Evolutionary conservation across 768 basidiomycete species (phyloP), one percentile per base, ranked within the genome.

Genomic region (Boletus patriciae): DNA sequence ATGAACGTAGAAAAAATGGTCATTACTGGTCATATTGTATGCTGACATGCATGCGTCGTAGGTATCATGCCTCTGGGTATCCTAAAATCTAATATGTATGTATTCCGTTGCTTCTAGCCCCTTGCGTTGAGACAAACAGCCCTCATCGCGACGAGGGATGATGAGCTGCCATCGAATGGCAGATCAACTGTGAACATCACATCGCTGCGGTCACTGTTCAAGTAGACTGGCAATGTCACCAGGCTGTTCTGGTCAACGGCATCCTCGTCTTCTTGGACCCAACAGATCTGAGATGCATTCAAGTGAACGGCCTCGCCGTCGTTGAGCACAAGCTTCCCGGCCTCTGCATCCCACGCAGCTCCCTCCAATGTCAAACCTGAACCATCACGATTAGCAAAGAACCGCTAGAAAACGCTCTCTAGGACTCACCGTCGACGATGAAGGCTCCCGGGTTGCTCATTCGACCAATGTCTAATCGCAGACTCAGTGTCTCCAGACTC

Each of bases 121-220:
- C 88, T 85, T 40, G 94, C 93, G 8, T 91, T 94, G 64, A 98
- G 77, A 73, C 94, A 97, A 44, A 94, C 90, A 10, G 93, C 94
- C 46, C 94, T 78, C 76, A 91, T 94, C 29, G 92, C 85, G 12
- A 93, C 90, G 61, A 92, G 71, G 37, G 86, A 78, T 31, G 84
- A 80, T 0, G 85, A 84, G 41, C 78, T 80, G 58, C 72, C 79
- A 58, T 88, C 88, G 62, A 93, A 88, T 19, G 90, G 88, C 54
- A 98, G 71, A 63, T 92, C 83, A 36, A 96, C 87, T 1, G 90
- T 93, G 76, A 97, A 95, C 66, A 98, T 75, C 34, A 96, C 90
- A 65, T 94, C 92, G 68, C 85, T 89, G 49, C 95, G 83, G 74
- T 93, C 90, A 61, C 81, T 79, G 73, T 98, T 97, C 69, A 98